Percentiles rank a stretch among this genome's conserved stretches.
phyloP scores from a whole-genome alignment of 306 rosid genomes.

The Pachyrhizus erosus region DNA sequence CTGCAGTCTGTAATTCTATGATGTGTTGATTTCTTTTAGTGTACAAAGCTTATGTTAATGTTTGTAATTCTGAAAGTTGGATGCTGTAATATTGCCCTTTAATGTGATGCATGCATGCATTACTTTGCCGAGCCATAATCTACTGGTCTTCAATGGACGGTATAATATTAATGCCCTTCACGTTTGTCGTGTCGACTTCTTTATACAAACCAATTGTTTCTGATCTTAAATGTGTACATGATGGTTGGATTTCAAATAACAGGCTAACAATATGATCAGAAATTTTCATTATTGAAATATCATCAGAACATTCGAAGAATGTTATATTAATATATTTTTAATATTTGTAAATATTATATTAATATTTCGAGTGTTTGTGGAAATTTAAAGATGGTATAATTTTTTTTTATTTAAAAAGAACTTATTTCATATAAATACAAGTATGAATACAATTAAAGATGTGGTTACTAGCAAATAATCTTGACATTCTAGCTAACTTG shows the following conservation, averaged over 20 bases:
- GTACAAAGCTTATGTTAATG: slow-evolving; percentile 32
- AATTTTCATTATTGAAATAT: neutral
- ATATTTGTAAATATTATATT: too few species aligned
- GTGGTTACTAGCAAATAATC: too few species aligned
- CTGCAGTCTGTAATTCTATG: slow-evolving; percentile 11
- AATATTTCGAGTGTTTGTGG: too few species aligned
- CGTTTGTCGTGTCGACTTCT: neutral
- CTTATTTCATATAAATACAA: too few species aligned
- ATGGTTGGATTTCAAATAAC: neutral
- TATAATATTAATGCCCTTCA: neutral
- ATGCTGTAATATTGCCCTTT: neutral
- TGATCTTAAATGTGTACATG: neutral
- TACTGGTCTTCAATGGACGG: neutral
- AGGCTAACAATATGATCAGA: neutral
- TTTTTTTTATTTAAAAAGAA: too few species aligned
- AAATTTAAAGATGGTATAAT: too few species aligned
- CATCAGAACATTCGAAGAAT: neutral
- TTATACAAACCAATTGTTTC: neutral
- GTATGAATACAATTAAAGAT: too few species aligned
- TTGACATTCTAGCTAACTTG: too few species aligned
- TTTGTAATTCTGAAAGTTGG: slow-evolving; percentile 17
- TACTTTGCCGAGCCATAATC: neutral
- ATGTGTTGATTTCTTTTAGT: slow-evolving; percentile 32
- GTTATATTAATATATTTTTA: too few species aligned
- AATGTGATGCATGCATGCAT: neutral